These are phyloP conservation scores for Neoarthrinium moseri DNA, from an alignment of 2,329 filamentous ascomycete species.

Conservation along the genomic window DNA sequence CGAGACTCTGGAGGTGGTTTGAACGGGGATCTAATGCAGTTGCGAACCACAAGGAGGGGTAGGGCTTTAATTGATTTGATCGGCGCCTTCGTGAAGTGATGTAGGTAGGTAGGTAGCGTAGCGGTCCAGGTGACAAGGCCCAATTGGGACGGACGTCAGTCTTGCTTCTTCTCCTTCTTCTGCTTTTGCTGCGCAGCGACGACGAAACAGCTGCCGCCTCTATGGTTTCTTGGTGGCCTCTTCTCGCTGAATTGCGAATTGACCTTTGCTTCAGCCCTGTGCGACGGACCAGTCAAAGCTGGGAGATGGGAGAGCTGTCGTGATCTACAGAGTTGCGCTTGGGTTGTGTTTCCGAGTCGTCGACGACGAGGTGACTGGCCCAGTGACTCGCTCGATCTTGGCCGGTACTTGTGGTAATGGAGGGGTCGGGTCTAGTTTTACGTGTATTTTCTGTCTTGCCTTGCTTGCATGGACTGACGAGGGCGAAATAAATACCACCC, in stretches of 20 bases:
- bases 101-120: too few relatives aligned
- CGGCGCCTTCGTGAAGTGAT: constrained; percentile 5
- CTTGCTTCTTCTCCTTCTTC: not conserved
- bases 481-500: not conserved
- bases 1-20: constrained; percentile 2
- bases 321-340: too few relatives aligned
- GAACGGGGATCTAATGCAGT: constrained; percentile 4
- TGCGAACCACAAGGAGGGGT: constrained; percentile 9
- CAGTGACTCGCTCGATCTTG: constrained; percentile 4
- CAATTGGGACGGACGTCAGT: constrained; percentile 8
- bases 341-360: not conserved
- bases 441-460: not conserved
- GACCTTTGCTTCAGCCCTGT: too few relatives aligned
- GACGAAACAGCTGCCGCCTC: not conserved
- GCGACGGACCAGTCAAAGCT: too few relatives aligned
- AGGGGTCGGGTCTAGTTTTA: constrained; percentile 7
- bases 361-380: not conserved
- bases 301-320: too few relatives aligned
- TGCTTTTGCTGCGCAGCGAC: not conserved
- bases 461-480: constrained; percentile 2
- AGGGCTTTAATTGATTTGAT: constrained; percentile 9
- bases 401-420: constrained; percentile 6
- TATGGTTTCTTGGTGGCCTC: too few relatives aligned
- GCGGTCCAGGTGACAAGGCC: constrained; percentile 8
- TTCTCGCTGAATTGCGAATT: too few relatives aligned